These are phyloP conservation scores for Apiospora koreana DNA, from an alignment of 2,329 filamentous ascomycete genomes.

Conservation along the genomic window DNA sequence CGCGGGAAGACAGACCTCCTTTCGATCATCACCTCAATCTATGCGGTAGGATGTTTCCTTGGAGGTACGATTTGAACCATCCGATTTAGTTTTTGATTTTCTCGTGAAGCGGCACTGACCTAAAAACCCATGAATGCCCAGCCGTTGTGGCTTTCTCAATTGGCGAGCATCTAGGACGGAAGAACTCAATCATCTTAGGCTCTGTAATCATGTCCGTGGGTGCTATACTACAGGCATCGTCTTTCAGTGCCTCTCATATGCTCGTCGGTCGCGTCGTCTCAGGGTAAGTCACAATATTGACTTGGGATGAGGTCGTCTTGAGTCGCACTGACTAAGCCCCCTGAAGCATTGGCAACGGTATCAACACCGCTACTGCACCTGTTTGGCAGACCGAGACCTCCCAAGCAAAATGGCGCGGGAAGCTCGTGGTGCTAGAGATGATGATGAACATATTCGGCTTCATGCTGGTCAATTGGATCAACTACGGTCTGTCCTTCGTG, in stretches of 20 bases:
- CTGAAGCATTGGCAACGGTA: constrained; percentile 39
- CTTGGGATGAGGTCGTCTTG: neutral
- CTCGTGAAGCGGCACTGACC: neutral
- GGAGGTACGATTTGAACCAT: constrained; percentile 27
- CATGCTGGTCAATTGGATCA: constrained; percentile 31
- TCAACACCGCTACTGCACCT: constrained; percentile 31
- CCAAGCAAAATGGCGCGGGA: constrained; percentile 27
- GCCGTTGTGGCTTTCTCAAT: constrained; percentile 39
- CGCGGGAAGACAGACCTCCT: constrained; percentile 31
- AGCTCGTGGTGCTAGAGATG: constrained; percentile 32
- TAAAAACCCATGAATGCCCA: constrained; percentile 18
- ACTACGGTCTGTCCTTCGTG: constrained; percentile 32
- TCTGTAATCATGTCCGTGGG: constrained; percentile 41
- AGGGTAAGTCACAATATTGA: constrained; percentile 23
- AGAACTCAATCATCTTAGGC: constrained; percentile 42
- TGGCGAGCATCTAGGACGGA: constrained; percentile 46
- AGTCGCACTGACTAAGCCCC: neutral
- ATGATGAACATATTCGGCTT: constrained; percentile 31
- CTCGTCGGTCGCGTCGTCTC: constrained; percentile 38
- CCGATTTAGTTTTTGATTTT: constrained; percentile 22
- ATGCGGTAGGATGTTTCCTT: constrained; percentile 43
- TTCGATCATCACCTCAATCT: constrained; percentile 50
- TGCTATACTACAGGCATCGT: constrained; percentile 28
- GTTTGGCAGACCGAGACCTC: constrained; percentile 35
- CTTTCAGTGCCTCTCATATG: constrained; percentile 37